Base-by-base conservation (phyloP, 352 stramenopile genomes). In the Globisporangium cylindrosporum region DNA sequence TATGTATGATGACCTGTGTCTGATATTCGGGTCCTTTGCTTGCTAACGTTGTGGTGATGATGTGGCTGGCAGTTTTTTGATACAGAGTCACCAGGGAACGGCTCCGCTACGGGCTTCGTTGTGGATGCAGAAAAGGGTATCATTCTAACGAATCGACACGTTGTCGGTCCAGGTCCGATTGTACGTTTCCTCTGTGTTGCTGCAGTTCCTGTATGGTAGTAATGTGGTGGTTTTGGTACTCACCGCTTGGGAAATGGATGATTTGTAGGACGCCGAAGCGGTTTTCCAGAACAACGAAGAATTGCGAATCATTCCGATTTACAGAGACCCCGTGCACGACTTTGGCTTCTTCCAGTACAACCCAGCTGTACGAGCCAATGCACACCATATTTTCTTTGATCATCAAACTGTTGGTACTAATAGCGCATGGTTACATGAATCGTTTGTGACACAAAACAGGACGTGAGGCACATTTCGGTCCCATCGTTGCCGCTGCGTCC, bases 261-360 rank as follows among this genome's bases (percentile, higher is more conserved):
- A 7, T 74, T 62, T 5, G 32, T 22, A 96, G 77, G 84, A 95
- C 61, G 90, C 90, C 0, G 91, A 98, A 60, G 91, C 91, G 1
- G 85, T 97, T 24, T 98, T 98, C 68, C 86, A 96, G 70, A 98
- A 97, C 76, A 97, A 98, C 69, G 93, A 98, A 69, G 92, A 98
- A 79, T 88, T 98, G 20, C 80, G 88, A n/a, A 82, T 98, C 48
- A 86, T 91, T 54, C 88, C 92, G 5, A 94, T 98, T 70, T 98
- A 97, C 64, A 80, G 90, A 12, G 93, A 98, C 67, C 93, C 93
- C 0, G 87, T 98, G 18, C 93, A 98, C 71, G 93, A 98, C 74
- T 98, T 98, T 81, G 92, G 90, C 24, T 97, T 98, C 29, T 95
- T 95, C 74, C 82, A 93, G 64, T 98, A 97, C 66, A 84, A 97